Evolutionary conservation across 2,329 filamentous ascomycete species (phyloP), one percentile per base, ranked within the genome.

Genomic region (Aspergillus japonicus): DNA sequence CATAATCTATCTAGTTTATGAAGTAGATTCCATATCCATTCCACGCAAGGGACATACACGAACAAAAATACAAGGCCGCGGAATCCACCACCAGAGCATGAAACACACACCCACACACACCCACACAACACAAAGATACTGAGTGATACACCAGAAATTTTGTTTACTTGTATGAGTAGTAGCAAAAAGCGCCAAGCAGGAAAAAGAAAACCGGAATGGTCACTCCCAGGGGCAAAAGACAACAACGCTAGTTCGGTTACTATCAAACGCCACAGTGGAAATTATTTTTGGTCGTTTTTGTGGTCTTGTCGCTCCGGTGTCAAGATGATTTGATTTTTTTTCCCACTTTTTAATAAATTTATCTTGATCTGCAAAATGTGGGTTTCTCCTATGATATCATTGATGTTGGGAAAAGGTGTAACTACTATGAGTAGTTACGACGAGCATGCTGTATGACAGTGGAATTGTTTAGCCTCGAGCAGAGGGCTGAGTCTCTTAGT

Each of bases 1-100:
- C 2, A 10, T 29, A 8, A 29, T 8, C 33, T 16, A 35, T 16
- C 11, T 5, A 35, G 33, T 35, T 35, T 10, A 35, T 12, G 33
- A 47, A 44, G 53, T 39, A 55, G n/a, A 33, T 55, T 55, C 53
- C 53, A 55, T 47, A 24, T 48, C 21, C 16, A 55, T 55, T 55
- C 53, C 42, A 55, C 53, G 53, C 53, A 55, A 55, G 53, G 53
- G 53, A 19, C 33, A 12, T 35, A 35, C 11, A 16, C 33, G 4
- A 35, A 16, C 33, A 35, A 35, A 35, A 35, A 35, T 35, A 35
- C 33, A 12, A 35, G 14, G 26, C 10, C 14, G 33, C 14, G 33
- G 33, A 35, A 35, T 10, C 33, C 26, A 12, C 33, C 11, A 35
- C 33, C 5, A 16, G 12, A 35, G 12, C 33, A 35, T 35, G 33